Evolutionary conservation across 768 basidiomycete genomes (phyloP), one percentile per base, ranked within the genome.

Genomic region (Xanthoconium stramineum): DNA sequence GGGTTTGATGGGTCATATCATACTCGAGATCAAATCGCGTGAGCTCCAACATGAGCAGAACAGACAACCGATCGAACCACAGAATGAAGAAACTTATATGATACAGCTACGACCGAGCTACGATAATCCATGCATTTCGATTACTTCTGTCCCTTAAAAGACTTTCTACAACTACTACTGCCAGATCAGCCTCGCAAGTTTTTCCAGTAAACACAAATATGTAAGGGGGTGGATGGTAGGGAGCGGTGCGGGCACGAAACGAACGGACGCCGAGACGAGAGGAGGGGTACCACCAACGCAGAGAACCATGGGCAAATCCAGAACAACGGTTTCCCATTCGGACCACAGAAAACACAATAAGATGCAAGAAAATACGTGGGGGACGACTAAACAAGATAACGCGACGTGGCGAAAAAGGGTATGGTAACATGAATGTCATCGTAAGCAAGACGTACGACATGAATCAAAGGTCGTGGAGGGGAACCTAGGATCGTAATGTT

Each of bases 381-480:
- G 19, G 56, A 60, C 52, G 63, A 64, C 52, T 67, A 67, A 64
- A 69, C 66, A 67, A 68, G 65, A 68, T 59, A 55, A 60, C 66
- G 63, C 48, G 70, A 62, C 56, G 58, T 52, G 64, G 64, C 61
- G 24, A 57, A 65, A 58, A 61, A 58, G 63, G 68, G 67, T 69
- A 64, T 70, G 63, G 57, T 69, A 67, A 61, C 63, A 59, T 60
- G 60, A 52, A 48, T 33, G 55, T 64, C 61, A 65, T 69, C 65
- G 63, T 69, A 67, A 69, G 67, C 60, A 69, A 71, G 64, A 70
- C 61, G 61, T 65, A 56, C 57, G 50, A 57, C 65, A 53, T 29
- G 60, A 52, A 60, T 52, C 58, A 43, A 57, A 35, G 60, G 58
- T 57, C 47, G 37, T 58, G 48, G 46, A 44, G 52, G 36, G 36